These are phyloP conservation scores for Magnolia officinalis DNA, from an alignment of 164 flowering plant genomes.

Conservation along the genomic window DNA sequence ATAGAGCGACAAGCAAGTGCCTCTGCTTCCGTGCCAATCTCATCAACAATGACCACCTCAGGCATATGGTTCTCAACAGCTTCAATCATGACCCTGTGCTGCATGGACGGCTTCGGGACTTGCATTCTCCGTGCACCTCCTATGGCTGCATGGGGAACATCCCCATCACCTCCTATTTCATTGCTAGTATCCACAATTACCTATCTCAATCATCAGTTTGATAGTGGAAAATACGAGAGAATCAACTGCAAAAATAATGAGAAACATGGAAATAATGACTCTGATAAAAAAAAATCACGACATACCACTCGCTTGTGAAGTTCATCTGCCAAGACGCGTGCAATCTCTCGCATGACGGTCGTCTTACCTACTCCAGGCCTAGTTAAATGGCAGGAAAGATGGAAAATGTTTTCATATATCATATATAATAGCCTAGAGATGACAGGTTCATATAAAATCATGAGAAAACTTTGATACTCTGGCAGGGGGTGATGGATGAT, in stretches of 20 bases:
- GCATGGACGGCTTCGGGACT: constrained; percentile 65
- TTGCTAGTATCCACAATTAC: constrained; percentile 77
- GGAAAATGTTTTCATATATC: background rate
- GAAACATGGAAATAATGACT: background rate
- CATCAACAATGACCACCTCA: constrained; percentile 74
- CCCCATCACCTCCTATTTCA: constrained; percentile 80
- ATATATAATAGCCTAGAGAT: background rate
- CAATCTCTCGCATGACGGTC: constrained; percentile 70
- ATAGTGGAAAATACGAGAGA: constrained; percentile 1
- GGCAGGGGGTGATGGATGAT: too few species aligned
- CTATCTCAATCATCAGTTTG: constrained; percentile 26
- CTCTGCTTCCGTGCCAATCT: constrained; percentile 73
- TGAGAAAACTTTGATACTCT: too few species aligned
- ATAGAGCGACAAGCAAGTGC: constrained; percentile 68
- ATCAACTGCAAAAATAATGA: background rate
- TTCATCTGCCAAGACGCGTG: constrained; percentile 64
- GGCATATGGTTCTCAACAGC: constrained; percentile 88
- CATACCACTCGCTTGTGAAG: constrained; percentile 67
- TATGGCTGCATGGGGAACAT: constrained; percentile 68
- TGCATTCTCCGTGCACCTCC: constrained; percentile 76
- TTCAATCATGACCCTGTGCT: constrained; percentile 70
- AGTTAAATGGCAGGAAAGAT: constrained; percentile 5
- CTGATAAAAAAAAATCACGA: background rate
- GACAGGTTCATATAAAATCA: too few species aligned
- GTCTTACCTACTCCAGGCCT: constrained; percentile 86